Percentiles rank a stretch among this genome's conserved stretches.
Evolutionary conservation across 176 grass and related monocot genomes (phyloP).

Genomic region (Hordeum marinum): DNA sequence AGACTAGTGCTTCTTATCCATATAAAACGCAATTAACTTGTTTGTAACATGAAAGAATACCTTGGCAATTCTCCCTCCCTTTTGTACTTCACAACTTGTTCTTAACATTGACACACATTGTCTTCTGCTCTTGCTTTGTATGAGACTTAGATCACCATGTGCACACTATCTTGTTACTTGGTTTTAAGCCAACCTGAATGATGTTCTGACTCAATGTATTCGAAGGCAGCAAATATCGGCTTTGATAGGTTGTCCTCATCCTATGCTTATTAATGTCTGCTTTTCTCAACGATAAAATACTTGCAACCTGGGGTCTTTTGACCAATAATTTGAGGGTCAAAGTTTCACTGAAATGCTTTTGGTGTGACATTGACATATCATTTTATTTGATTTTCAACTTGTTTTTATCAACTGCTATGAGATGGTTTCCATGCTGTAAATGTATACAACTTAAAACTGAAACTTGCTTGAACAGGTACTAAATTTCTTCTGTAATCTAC

Average conservation of each 20-base stretch:
- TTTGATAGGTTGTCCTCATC: neutral
- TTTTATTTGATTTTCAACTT: neutral
- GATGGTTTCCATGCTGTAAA: neutral
- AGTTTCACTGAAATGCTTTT: neutral
- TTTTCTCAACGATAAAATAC: neutral
- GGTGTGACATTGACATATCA: neutral
- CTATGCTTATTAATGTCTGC: neutral
- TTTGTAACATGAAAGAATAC: neutral
- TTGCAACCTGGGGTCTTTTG: neutral
- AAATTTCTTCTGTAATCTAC: neutral
- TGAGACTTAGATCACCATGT: neutral
- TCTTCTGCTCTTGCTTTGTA: neutral
- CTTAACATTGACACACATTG: neutral
- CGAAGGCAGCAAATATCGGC: neutral
- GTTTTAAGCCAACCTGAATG: neutral
- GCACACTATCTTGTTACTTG: neutral
- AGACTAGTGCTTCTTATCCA: neutral
- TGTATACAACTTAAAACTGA: neutral
- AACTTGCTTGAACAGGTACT: constrained; percentile 1
- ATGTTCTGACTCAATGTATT: neutral
- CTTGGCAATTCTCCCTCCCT: neutral
- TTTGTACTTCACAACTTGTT: neutral
- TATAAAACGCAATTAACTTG: neutral
- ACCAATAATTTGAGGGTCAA: neutral
- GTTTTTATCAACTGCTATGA: neutral